Conservation (phyloP, 2,329 filamentous ascomycete genomes). For the Westerdykella aurantiaca region DNA sequence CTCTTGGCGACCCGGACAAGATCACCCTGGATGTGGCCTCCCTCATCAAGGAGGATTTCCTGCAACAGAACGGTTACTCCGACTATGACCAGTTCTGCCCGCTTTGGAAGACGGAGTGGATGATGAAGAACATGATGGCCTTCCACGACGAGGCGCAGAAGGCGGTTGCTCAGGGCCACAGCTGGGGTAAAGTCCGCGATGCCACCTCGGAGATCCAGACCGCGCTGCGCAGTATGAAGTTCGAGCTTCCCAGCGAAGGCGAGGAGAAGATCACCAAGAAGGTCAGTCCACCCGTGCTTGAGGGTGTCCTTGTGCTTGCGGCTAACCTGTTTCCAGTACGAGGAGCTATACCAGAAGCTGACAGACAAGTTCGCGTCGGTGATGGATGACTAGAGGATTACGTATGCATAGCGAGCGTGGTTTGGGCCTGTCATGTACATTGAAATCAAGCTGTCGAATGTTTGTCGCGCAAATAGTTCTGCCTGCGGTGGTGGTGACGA, state of each 20-base stretch:
- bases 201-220: constrained; percentile 80
- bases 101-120: constrained; percentile 99
- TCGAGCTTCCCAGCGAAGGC: constrained; percentile 83
- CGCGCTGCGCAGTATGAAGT: constrained; percentile 88
- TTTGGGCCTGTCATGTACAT: constrained; percentile 17
- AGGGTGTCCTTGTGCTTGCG: background rate
- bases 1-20: constrained; percentile 93
- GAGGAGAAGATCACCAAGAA: constrained; percentile 78
- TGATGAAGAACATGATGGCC: constrained; percentile 99
- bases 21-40: constrained; percentile 91
- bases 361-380: constrained; percentile 96
- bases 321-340: constrained; percentile 62
- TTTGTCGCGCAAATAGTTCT: constrained; percentile 20
- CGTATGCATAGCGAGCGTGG: constrained; percentile 24
- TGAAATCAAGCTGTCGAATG: constrained; percentile 16
- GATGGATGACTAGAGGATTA: constrained; percentile 70
- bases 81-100: constrained; percentile 99
- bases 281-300: constrained; percentile 46
- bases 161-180: constrained; percentile 83
- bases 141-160: constrained; percentile 98
- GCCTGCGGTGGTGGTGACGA: constrained; percentile 32
- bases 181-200: constrained; percentile 89
- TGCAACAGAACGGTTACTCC: constrained; percentile 98
- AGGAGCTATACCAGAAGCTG: constrained; percentile 85
- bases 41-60: constrained; percentile 94